Percentiles rank a stretch among this genome's conserved stretches.
phyloP scores from a whole-genome alignment of 371 early-diverging fungal genomes.

The Apophysomyces ossiformis region DNA sequence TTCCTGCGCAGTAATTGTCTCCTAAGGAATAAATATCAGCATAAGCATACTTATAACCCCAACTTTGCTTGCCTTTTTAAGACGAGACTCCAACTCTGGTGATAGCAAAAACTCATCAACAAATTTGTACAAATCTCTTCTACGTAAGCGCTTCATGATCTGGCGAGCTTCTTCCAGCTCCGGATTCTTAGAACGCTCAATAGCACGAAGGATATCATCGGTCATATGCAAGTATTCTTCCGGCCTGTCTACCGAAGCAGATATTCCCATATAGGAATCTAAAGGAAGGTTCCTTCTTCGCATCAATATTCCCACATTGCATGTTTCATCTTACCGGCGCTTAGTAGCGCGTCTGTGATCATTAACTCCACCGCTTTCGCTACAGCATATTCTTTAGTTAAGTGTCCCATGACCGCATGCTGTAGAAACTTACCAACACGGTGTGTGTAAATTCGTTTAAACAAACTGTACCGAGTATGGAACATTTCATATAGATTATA shows the following conservation, averaged over 20 bases:
- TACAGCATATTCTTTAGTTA: neutral
- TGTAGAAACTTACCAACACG: conserved; percentile 60
- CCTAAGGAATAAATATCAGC: conserved; percentile 23
- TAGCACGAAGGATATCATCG: conserved; percentile 85
- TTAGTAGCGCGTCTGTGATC: conserved; percentile 85
- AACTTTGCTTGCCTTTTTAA: conserved; percentile 45
- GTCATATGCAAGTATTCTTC: conserved; percentile 79
- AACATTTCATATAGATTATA: conserved; percentile 90
- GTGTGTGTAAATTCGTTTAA: conserved; percentile 94
- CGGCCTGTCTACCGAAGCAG: conserved; percentile 69
- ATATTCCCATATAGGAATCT: conserved; percentile 74
- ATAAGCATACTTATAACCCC: neutral
- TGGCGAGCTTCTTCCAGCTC: conserved; percentile 68
- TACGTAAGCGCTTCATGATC: conserved; percentile 76
- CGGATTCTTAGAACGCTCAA: conserved; percentile 69
- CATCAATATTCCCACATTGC: neutral
- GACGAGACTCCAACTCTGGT: conserved; percentile 43
- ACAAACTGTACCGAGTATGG: conserved; percentile 88
- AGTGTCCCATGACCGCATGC: neutral
- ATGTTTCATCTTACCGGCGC: conserved; percentile 57
- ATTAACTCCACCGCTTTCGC: conserved; percentile 82
- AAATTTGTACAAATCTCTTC: conserved; percentile 84
- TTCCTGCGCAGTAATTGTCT: conserved; percentile 55
- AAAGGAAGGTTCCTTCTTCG: neutral
- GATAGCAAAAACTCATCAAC: conserved; percentile 87